Evolutionary conservation across 441 rosid genomes (phyloP).

Genomic region (Pelargonium myrrhifolium): DNA sequence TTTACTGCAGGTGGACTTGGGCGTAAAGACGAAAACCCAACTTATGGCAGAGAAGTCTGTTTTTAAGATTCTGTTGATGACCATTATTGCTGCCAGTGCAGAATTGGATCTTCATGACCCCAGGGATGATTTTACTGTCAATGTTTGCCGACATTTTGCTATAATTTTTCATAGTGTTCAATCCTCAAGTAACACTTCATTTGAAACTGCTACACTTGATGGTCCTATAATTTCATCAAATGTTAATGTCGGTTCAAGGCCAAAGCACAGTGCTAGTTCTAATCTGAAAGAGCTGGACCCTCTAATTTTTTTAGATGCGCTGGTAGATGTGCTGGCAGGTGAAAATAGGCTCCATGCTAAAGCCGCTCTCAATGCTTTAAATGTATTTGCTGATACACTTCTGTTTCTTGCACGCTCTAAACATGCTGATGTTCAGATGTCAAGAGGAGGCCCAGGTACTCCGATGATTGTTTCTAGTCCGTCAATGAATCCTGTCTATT

Average conservation of each 20-base stretch:
- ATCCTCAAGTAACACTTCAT: constrained; percentile 44
- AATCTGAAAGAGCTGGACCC: constrained; percentile 87
- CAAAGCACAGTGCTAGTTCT: constrained; percentile 42
- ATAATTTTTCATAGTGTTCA: constrained; percentile 72
- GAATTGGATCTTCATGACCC: constrained; percentile 71
- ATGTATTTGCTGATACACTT: constrained; percentile 84
- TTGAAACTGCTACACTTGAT: constrained; percentile 37
- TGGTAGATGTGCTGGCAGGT: constrained; percentile 88
- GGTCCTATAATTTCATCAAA: constrained; percentile 48
- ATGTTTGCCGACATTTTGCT: constrained; percentile 91
- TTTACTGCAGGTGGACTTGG: constrained; percentile 75
- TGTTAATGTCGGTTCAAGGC: constrained; percentile 42
- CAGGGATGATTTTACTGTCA: constrained; percentile 73
- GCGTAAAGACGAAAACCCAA: constrained; percentile 97
- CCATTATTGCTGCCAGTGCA: constrained; percentile 75
- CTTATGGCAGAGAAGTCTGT: constrained; percentile 96
- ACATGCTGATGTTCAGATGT: constrained; percentile 67
- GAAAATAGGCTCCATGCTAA: constrained; percentile 82
- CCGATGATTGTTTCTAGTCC: constrained; percentile 99
- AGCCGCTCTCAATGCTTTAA: constrained; percentile 81
- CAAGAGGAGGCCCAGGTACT: constrained; percentile 78
- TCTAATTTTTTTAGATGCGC: constrained; percentile 78
- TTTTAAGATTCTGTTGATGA: constrained; percentile 78
- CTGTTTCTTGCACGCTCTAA: constrained; percentile 82
- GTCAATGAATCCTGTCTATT: constrained; percentile 92